These are phyloP conservation scores for Camellia sinensis DNA, from an alignment of 148 eudicot species.

Conservation along the genomic window DNA sequence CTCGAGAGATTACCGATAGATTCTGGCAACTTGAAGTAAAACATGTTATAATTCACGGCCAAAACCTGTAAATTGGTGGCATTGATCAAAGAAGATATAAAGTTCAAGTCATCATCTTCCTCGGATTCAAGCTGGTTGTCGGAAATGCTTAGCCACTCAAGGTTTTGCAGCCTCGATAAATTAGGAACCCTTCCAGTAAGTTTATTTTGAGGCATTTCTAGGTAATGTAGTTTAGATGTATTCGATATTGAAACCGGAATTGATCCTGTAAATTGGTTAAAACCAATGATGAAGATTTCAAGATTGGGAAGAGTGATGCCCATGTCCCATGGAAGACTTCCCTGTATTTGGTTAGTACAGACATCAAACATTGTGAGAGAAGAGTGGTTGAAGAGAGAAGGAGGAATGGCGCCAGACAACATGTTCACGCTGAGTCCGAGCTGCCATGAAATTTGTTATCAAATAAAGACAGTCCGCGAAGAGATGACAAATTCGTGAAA, in stretches of 20 bases:
- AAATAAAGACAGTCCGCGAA: neutral
- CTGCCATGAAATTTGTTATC: neutral
- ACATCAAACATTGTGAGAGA: neutral
- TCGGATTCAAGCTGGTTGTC: no score
- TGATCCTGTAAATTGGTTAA: constrained; percentile 9
- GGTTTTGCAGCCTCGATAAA: no score
- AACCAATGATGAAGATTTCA: neutral
- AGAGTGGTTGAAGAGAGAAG: constrained; percentile 6
- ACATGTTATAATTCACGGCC: neutral
- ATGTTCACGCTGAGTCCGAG: constrained; percentile 11
- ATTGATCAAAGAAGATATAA: neutral
- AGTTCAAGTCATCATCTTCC: neutral
- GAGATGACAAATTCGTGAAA: no score
- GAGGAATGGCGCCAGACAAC: constrained; percentile 13
- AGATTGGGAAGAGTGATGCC: constrained; percentile 6
- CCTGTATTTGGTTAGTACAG: neutral
- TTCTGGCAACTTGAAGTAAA: no score
- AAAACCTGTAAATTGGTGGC: neutral
- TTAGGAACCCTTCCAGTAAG: constrained; percentile 5
- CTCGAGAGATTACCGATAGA: no score
- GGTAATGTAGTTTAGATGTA: neutral
- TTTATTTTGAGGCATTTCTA: neutral
- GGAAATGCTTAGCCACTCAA: no score
- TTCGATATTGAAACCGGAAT: constrained; percentile 17
- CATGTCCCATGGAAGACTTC: constrained; percentile 8